Percentiles rank a stretch among this genome's conserved stretches.
phyloP scores from a whole-genome alignment of 2,329 filamentous ascomycete species.

The Aspergillus candidus region DNA sequence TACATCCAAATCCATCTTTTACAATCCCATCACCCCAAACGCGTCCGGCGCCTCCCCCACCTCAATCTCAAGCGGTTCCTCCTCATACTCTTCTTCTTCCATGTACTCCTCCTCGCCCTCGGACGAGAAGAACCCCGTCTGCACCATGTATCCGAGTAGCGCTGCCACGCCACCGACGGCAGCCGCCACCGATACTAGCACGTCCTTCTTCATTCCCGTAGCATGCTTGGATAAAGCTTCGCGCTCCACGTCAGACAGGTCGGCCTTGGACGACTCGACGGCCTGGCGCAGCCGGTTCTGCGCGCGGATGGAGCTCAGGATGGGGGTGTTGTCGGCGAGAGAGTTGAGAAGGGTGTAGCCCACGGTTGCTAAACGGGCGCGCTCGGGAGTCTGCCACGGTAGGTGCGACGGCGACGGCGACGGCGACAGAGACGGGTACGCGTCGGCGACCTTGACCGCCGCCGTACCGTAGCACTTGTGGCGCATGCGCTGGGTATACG shows the following conservation, averaged over 20 bases:
- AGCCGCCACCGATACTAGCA: slow-evolving; percentile 31
- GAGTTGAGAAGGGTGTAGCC: slow-evolving; percentile 31
- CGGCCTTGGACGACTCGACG: slow-evolving; percentile 20
- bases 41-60: no score
- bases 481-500: slow-evolving; percentile 41
- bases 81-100: slow-evolving; percentile 11
- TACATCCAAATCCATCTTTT: no score
- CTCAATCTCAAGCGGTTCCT: neutral
- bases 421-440: slow-evolving; percentile 24
- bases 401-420: slow-evolving; percentile 17
- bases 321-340: slow-evolving; percentile 32
- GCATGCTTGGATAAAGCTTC: slow-evolving; percentile 20
- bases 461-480: slow-evolving; percentile 32
- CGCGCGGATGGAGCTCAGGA: slow-evolving; percentile 31
- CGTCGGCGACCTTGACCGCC: slow-evolving; percentile 17
- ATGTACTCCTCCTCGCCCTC: slow-evolving; percentile 4
- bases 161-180: slow-evolving; percentile 30
- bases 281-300: slow-evolving; percentile 33
- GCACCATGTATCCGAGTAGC: slow-evolving; percentile 33
- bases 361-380: slow-evolving; percentile 26
- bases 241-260: slow-evolving; percentile 21
- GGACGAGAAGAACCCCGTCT: slow-evolving; percentile 23
- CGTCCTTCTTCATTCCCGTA: slow-evolving; percentile 26
- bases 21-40: no score
- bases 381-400: slow-evolving; percentile 33